A percentile compares a stretch with the other conserved stretches of the same genome.
phyloP scores from a whole-genome alignment of 2,329 filamentous ascomycete species.

The Incumbomyces lentus region DNA sequence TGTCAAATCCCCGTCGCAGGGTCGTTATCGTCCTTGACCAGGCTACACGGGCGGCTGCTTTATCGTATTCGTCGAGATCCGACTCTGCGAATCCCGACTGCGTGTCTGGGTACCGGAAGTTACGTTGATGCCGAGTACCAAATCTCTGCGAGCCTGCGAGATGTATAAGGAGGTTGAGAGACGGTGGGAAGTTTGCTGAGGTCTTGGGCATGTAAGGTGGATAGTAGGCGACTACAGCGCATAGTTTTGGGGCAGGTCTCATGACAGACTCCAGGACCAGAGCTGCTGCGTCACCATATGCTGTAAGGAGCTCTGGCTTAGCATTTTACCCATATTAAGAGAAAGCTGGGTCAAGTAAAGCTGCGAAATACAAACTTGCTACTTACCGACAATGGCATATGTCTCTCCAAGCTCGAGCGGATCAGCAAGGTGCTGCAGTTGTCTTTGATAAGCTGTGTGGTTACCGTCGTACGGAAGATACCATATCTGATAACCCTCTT shows the following conservation, averaged over 20 bases:
- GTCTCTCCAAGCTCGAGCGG: slow-evolving; percentile 47
- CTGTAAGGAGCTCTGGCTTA: slow-evolving; percentile 28
- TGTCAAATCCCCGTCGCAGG: slow-evolving; percentile 50
- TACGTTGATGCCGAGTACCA: slow-evolving; percentile 21
- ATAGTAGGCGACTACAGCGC: slow-evolving; percentile 54
- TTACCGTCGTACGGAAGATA: slow-evolving; percentile 47
- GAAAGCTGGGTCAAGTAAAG: background rate
- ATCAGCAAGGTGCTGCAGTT: slow-evolving; percentile 43
- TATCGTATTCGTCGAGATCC: slow-evolving; percentile 58
- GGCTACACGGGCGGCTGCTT: slow-evolving; percentile 53
- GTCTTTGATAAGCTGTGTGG: slow-evolving; percentile 41
- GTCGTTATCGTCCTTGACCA: slow-evolving; percentile 55
- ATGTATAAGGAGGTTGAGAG: slow-evolving; percentile 45
- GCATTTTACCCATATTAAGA: background rate
- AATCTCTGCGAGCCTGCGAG: slow-evolving; percentile 39
- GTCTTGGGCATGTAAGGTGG: slow-evolving; percentile 47
- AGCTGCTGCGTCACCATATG: slow-evolving; percentile 53
- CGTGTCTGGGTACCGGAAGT: slow-evolving; percentile 46
- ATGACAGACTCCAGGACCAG: slow-evolving; percentile 48
- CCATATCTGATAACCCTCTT: slow-evolving; percentile 50
- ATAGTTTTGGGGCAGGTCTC: slow-evolving; percentile 47
- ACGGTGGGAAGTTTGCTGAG: slow-evolving; percentile 26
- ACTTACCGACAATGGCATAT: slow-evolving; percentile 52
- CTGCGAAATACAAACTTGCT: too few relatives aligned
- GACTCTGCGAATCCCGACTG: slow-evolving; percentile 61